Evolutionary conservation across 495 filamentous ascomycete genomes (phyloP).

Genomic region (Melanomma pulvis-pyrius): DNA sequence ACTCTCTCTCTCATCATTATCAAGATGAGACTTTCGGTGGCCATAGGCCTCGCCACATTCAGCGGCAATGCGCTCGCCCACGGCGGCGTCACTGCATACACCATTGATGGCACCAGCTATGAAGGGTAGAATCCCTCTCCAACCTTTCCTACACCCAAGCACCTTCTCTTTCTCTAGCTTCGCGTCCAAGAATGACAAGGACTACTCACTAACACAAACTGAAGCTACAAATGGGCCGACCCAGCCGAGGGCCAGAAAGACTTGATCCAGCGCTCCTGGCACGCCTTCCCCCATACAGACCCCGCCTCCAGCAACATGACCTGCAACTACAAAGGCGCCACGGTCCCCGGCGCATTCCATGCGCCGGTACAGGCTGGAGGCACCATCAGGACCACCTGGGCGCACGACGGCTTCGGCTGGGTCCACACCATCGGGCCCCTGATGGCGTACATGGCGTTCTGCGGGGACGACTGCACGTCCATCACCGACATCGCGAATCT

Average conservation of each 20-base stretch:
- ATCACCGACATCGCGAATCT: too few species aligned
- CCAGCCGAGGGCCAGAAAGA: not conserved
- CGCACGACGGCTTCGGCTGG: not conserved
- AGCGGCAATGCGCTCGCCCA: too few species aligned
- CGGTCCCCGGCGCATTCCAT: not conserved
- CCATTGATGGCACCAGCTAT: too few species aligned
- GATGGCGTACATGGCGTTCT: not conserved
- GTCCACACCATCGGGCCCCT: not conserved
- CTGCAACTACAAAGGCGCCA: not conserved
- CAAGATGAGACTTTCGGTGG: too few species aligned
- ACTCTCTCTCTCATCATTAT: too few species aligned
- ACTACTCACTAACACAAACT: not conserved
- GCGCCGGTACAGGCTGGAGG: not conserved
- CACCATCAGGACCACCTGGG: not conserved
- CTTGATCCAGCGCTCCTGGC: not conserved
- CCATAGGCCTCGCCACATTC: too few species aligned
- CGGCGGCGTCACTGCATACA: too few species aligned
- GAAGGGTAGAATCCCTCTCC: too few species aligned
- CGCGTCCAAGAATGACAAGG: too few species aligned
- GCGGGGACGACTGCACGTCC: not conserved
- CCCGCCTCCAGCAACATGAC: not conserved
- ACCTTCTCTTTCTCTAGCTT: too few species aligned
- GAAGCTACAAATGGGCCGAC: not conserved
- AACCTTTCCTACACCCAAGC: too few species aligned
- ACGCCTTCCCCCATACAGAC: not conserved